Percentiles rank a stretch among this genome's conserved stretches.
phyloP scores from a whole-genome alignment of 2,329 filamentous ascomycete genomes.

The Venturiaceae sp. region DNA sequence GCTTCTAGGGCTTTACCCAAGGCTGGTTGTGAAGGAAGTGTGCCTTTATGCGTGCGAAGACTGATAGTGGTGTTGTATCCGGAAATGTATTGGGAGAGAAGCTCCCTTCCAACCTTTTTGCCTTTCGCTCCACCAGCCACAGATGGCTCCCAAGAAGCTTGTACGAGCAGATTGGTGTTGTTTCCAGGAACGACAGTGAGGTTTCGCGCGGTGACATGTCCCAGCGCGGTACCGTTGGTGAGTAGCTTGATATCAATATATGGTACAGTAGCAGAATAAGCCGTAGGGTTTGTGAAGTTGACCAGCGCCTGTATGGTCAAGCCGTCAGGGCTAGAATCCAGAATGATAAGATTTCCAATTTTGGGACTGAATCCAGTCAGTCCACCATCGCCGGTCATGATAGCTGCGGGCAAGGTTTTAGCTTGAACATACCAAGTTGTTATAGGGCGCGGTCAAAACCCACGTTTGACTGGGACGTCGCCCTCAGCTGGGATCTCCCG shows the following conservation, averaged over 20 bases:
- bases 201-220: constrained; percentile 60
- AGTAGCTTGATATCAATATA: constrained; percentile 68
- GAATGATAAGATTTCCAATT: constrained; percentile 60
- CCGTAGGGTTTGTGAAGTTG: constrained; percentile 84
- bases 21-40: constrained; percentile 62
- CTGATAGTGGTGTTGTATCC: constrained; percentile 74
- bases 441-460: constrained; percentile 39
- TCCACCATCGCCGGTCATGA: constrained; percentile 39
- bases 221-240: constrained; percentile 64
- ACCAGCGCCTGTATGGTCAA: constrained; percentile 62
- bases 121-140: constrained; percentile 52
- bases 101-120: constrained; percentile 52
- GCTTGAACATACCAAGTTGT: constrained; percentile 21
- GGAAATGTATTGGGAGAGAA: constrained; percentile 80
- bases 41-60: constrained; percentile 58
- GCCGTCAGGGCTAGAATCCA: constrained; percentile 61
- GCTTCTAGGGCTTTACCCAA: constrained; percentile 64
- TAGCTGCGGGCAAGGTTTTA: constrained; percentile 31
- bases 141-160: constrained; percentile 65
- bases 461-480: constrained; percentile 85
- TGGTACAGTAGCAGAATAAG: constrained; percentile 75
- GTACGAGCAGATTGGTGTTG: constrained; percentile 60
- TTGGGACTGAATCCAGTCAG: constrained; percentile 42
- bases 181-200: constrained; percentile 56
- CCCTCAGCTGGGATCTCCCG: constrained; percentile 78